Evolutionary conservation across 2,329 filamentous ascomycete species (phyloP).

Genomic region (Beauveria asiatica): DNA sequence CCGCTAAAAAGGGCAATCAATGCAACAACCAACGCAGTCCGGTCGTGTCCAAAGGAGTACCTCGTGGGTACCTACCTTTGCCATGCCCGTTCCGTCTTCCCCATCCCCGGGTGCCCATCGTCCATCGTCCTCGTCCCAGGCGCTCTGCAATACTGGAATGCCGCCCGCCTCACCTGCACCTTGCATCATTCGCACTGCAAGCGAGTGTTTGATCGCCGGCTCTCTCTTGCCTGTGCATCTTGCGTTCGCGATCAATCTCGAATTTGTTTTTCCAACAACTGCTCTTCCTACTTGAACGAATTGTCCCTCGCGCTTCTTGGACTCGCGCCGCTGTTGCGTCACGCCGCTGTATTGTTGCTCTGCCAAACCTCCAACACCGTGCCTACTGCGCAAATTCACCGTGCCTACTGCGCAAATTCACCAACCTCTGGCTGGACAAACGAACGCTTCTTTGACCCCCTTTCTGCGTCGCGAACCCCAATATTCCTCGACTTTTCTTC

Average conservation of each 20-base stretch:
- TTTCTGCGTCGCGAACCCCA: neutral
- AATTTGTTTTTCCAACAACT: neutral
- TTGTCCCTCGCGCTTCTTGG: neutral
- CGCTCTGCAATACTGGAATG: neutral
- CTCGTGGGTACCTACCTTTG: neutral
- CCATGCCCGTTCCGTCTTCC: neutral
- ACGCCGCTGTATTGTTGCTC: neutral
- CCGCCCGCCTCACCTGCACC: neutral
- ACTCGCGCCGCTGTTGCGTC: neutral
- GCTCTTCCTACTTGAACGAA: neutral
- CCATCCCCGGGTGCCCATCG: neutral
- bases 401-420: neutral
- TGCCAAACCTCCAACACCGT: neutral
- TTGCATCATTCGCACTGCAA: conserved; percentile 4
- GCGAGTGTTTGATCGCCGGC: neutral
- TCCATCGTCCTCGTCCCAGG: neutral
- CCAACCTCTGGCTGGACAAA: neutral
- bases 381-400: neutral
- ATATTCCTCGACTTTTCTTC: neutral
- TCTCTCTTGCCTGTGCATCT: neutral
- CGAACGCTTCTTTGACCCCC: neutral
- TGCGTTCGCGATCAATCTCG: neutral
- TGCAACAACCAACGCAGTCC: neutral
- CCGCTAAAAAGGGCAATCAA: too few species aligned
- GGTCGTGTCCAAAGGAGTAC: neutral